Conservation (phyloP, 768 basidiomycete species). For the Amanita polypyramis region DNA sequence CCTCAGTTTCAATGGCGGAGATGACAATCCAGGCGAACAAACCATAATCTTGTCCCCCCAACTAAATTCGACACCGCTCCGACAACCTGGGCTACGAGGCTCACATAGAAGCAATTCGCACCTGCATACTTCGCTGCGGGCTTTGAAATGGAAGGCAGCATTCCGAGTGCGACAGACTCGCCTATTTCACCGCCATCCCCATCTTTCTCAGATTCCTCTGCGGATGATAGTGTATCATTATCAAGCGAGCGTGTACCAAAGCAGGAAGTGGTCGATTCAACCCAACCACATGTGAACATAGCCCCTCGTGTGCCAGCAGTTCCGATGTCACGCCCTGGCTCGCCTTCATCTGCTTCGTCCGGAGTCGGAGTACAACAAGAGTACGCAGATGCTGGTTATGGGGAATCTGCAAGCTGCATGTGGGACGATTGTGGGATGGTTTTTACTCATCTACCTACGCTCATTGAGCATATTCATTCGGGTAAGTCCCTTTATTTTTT, state of each 20-base stretch:
- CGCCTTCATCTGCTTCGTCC: slow-evolving; percentile 30
- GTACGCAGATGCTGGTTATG: slow-evolving; percentile 17
- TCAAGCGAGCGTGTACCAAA: slow-evolving; percentile 10
- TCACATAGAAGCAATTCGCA: neutral
- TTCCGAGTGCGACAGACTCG: slow-evolving; percentile 4
- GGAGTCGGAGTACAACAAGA: slow-evolving; percentile 10
- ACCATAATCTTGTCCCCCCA: neutral
- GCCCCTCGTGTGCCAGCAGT: slow-evolving; percentile 2
- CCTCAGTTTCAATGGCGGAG: slow-evolving; percentile 3
- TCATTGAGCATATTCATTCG: slow-evolving; percentile 77
- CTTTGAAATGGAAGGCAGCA: slow-evolving; percentile 2
- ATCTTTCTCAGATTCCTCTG: slow-evolving; percentile 22
- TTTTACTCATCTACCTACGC: slow-evolving; percentile 61
- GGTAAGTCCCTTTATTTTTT: slow-evolving; percentile 36
- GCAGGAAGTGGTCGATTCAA: neutral
- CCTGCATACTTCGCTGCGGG: neutral
- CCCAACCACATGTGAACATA: slow-evolving; percentile 1
- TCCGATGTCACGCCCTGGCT: slow-evolving; percentile 13
- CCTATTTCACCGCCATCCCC: slow-evolving; percentile 14
- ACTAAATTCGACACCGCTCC: neutral
- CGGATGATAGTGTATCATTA: slow-evolving; percentile 14
- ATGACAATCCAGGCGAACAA: neutral
- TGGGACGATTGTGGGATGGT: slow-evolving; percentile 76
- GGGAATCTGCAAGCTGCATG: slow-evolving; percentile 63
- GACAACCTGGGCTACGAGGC: neutral